Evolutionary conservation across 495 filamentous ascomycete genomes (phyloP).

Genomic region (Aspergillus funiculosus): DNA sequence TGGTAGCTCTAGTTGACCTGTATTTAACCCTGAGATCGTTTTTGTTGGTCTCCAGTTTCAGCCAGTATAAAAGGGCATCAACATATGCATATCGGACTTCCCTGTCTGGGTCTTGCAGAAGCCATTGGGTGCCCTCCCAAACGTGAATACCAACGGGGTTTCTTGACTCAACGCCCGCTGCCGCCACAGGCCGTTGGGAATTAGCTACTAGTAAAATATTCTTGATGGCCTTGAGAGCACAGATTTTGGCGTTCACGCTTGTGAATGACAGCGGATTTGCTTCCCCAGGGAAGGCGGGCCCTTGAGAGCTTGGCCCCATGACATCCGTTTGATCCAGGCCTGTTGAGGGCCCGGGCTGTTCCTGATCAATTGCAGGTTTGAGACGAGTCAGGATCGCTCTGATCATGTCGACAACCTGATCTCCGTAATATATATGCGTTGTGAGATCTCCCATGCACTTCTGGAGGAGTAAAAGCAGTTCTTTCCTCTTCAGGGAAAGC

Average conservation of each 20-base stretch:
- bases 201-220: slow-evolving; percentile 76
- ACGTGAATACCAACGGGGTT: slow-evolving; percentile 68
- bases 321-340: slow-evolving; percentile 36
- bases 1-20: slow-evolving; percentile 43
- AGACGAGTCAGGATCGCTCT: slow-evolving; percentile 68
- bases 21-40: slow-evolving; percentile 58
- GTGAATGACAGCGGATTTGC: slow-evolving; percentile 53
- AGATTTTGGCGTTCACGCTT: slow-evolving; percentile 64
- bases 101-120: slow-evolving; percentile 69
- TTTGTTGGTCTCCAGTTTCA: slow-evolving; percentile 69
- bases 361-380: slow-evolving; percentile 52
- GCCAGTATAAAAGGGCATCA: slow-evolving; percentile 75
- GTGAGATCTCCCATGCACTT: slow-evolving; percentile 78
- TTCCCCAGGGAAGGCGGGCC: slow-evolving; percentile 14
- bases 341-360: slow-evolving; percentile 30
- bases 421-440: slow-evolving; percentile 89
- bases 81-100: slow-evolving; percentile 76
- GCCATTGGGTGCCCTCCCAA: slow-evolving; percentile 90
- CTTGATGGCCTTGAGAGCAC: slow-evolving; percentile 74
- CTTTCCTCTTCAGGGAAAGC: slow-evolving; percentile 38
- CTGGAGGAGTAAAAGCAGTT: slow-evolving; percentile 61
- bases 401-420: slow-evolving; percentile 91
- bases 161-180: slow-evolving; percentile 58
- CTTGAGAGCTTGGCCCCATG: neutral
- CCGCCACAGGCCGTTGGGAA: slow-evolving; percentile 50